Conservation (phyloP, 768 basidiomycete species). For the Tylopilus vinaceipallidus region DNA sequence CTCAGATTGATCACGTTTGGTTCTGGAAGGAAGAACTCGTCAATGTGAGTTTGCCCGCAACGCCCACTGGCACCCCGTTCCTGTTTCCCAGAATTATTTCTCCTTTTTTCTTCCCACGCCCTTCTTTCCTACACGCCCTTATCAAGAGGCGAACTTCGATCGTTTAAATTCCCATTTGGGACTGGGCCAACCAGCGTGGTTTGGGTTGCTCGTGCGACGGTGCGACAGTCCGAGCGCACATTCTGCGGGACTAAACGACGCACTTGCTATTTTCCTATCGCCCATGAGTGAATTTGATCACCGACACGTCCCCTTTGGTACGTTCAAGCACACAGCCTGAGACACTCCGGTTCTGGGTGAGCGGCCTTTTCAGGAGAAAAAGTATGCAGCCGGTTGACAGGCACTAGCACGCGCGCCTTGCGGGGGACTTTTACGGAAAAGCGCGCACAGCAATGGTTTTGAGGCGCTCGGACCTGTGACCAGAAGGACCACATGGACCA, state of each 20-base stretch:
- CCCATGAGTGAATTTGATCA: neutral
- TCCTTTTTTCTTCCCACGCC: neutral
- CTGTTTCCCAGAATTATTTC: neutral
- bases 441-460: neutral
- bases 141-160: conserved; percentile 7
- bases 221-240: neutral
- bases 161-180: conserved; percentile 11
- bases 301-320: neutral
- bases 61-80: neutral
- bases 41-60: neutral
- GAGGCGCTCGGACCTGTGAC: neutral
- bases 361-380: neutral
- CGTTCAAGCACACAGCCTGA: neutral
- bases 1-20: conserved; percentile 1
- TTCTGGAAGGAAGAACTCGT: neutral
- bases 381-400: neutral
- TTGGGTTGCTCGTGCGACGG: conserved; percentile 3
- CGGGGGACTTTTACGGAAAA: neutral
- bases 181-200: neutral
- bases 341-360: neutral
- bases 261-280: neutral
- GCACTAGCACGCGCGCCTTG: neutral
- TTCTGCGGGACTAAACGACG: conserved; percentile 2
- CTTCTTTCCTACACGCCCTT: conserved; percentile 12
- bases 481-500: neutral